A percentile compares a stretch with the other conserved stretches of the same genome.
Evolutionary conservation across 1,139 yeast species (phyloP).

Genomic region (Sugiyamaella xylanicola): DNA sequence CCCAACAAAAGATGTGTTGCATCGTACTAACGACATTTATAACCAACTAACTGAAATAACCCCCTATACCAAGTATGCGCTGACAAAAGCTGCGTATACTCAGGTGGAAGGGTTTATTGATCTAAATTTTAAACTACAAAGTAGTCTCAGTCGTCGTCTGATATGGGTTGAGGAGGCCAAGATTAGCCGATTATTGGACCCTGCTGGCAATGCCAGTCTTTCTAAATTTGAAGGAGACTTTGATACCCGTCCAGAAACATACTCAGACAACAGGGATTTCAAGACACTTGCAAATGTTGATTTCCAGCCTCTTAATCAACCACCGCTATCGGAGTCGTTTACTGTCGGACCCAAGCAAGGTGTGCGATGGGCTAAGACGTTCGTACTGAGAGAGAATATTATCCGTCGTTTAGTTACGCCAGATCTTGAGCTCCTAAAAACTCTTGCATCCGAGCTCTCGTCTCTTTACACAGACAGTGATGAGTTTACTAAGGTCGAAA

Average conservation of each 20-base stretch:
- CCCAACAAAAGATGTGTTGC: slow-evolving; percentile 39
- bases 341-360: slow-evolving; percentile 34
- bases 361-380: slow-evolving; percentile 32
- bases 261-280: slow-evolving; percentile 39
- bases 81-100: slow-evolving; percentile 56
- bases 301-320: slow-evolving; percentile 9
- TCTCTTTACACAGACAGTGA: neutral
- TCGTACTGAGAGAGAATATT: slow-evolving; percentile 31
- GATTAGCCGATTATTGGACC: slow-evolving; percentile 21
- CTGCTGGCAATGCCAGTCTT: slow-evolving; percentile 10
- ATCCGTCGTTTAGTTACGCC: slow-evolving; percentile 26
- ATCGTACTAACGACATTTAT: slow-evolving; percentile 47
- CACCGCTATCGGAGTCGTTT: slow-evolving; percentile 23
- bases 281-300: slow-evolving; percentile 34
- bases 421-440: slow-evolving; percentile 2
- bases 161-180: slow-evolving; percentile 25
- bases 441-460: neutral
- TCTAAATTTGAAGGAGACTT: slow-evolving; percentile 14
- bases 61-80: slow-evolving; percentile 51
- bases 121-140: slow-evolving; percentile 33
- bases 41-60: slow-evolving; percentile 56
- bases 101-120: slow-evolving; percentile 64
- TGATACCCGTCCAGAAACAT: neutral
- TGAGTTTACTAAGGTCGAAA: slow-evolving; percentile 41
- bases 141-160: slow-evolving; percentile 32